Conservation (phyloP, 2,329 filamentous ascomycete species). For the Bisporella sp. region DNA sequence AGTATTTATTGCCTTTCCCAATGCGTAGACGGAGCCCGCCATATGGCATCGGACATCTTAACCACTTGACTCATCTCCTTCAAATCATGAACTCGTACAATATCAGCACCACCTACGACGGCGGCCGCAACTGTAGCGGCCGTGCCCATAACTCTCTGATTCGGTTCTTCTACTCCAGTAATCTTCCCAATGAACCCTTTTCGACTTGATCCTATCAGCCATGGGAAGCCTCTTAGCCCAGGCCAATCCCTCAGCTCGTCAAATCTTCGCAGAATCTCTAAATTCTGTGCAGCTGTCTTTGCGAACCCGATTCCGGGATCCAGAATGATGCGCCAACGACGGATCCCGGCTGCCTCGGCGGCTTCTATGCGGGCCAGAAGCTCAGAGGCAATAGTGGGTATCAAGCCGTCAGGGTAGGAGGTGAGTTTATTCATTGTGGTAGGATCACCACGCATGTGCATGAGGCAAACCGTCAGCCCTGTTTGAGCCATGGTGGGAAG, state of each 20-base stretch:
- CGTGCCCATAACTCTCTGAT: slow-evolving; percentile 74
- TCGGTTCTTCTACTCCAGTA: slow-evolving; percentile 66
- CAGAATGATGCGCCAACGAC: slow-evolving; percentile 89
- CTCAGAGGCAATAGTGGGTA: slow-evolving; percentile 48
- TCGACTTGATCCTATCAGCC: slow-evolving; percentile 82
- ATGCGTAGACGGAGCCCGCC: slow-evolving; percentile 37
- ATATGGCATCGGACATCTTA: slow-evolving; percentile 90
- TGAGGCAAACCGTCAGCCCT: slow-evolving; percentile 69
- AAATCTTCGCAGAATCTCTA: slow-evolving; percentile 67
- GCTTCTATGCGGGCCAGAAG: slow-evolving; percentile 57
- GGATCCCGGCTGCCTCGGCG: slow-evolving; percentile 73
- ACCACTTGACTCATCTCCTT: slow-evolving; percentile 77
- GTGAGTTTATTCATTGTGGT: slow-evolving; percentile 54
- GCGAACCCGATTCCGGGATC: slow-evolving; percentile 95
- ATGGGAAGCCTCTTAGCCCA: slow-evolving; percentile 65
- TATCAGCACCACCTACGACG: slow-evolving; percentile 80
- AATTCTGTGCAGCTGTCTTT: slow-evolving; percentile 74
- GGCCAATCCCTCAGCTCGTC: slow-evolving; percentile 57
- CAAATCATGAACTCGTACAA: slow-evolving; percentile 89
- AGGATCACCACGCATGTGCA: slow-evolving; percentile 68
- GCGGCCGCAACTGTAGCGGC: slow-evolving; percentile 82
- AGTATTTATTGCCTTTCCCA: no score
- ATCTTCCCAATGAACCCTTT: slow-evolving; percentile 84
- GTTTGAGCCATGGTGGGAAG: slow-evolving; percentile 70
- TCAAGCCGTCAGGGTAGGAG: slow-evolving; percentile 49